Evolutionary conservation across 192 early-diverging fungal genomes (phyloP), one percentile per base, ranked within the genome.

Genomic region (Thamnidium elegans): DNA sequence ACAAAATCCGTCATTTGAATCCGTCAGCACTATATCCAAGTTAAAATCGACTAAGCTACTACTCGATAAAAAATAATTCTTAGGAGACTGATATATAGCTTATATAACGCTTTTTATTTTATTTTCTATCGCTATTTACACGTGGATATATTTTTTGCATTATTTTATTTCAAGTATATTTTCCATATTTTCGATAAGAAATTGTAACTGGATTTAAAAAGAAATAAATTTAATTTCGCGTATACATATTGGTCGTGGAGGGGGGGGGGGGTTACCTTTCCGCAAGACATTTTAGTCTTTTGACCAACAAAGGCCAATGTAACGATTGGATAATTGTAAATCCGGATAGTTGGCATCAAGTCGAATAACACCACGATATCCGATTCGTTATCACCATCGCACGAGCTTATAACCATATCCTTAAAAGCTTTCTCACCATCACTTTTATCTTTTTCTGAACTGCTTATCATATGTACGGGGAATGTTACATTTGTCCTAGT

Each of bases 361-460:
- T 67, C 55, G 31, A 63, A 73, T 15, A 19, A 32, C 8, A 69
- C 42, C 4, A 31, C 44, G 1, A 69, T 32, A 3, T 69, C 44
- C n/a, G 55, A 76, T 76, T 19, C 5, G 5, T 69, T 2, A n/a
- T 80, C 83, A 58, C 83, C 82, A 42, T 71, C 69, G 46, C 17
- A 58, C 10, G 72, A 45, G 55, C 81, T 72, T 30, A 80, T 79
- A 5, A 34, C 9, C 21, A 85, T 11, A 21, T 80, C 78, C 11
- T 62, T 65, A 14, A 67, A 47, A 14, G 65, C 69, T 1, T 46
- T 45, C 19, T 80, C 69, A 30, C 69, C 17, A 0, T 31, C 5
- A 39, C 36, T 39, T 9, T 39, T 39, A 6, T 39, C 36, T 39
- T 39, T 10, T 10, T 39, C 1, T 23, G 75, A 23, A 51, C 75